Evolutionary conservation across 805 yeast genomes (phyloP), one percentile per base, ranked within the genome.

Genomic region (Teunomyces gatunensis): DNA sequence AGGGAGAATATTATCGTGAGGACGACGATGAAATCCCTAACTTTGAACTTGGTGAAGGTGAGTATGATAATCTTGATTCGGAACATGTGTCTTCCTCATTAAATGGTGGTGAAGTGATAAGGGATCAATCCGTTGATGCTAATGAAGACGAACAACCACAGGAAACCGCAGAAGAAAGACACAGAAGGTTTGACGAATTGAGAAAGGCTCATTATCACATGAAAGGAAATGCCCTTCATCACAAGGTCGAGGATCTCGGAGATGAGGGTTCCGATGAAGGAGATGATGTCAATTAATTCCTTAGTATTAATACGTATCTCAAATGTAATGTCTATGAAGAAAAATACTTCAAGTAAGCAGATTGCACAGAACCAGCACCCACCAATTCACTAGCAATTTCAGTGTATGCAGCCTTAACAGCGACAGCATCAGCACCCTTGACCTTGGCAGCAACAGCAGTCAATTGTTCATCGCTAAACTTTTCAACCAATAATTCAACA

Each of bases 191-290:
- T 58, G 95, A 87, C 64, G 86, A 85, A 55, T 74, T 82, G 78
- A 80, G 96, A 60, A 89, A 87, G 60, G 71, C 78, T 48, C 96
- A 90, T 65, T 89, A 89, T 64, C 88, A 85, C 57, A 55, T 73
- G 64, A 79, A 78, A 51, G 83, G 76, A 2, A 66, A 66, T 30
- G 78, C 73, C 4, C 73, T 84, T 54, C 61, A 64, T 28, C 65
- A 67, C n/a, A 63, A 65, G 23, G 13, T 39, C 5, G 47, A 39
- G 12, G 32, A 23, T 28, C 25, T 44, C 23, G 51, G 30, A 3
- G 39, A 29, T 5, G 34, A 44, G 6, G 37, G 32, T 12, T 46
- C 32, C 3, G 41, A 33, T 3, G 41, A 32, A 6, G 13, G 15
- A 11, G 33, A 20, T 11, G 39, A 46, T n/a, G 42, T 32, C 18